Evolutionary conservation across 1,284 basidiomycete species (phyloP).

Genomic region (Anthracocystis setariae): DNA sequence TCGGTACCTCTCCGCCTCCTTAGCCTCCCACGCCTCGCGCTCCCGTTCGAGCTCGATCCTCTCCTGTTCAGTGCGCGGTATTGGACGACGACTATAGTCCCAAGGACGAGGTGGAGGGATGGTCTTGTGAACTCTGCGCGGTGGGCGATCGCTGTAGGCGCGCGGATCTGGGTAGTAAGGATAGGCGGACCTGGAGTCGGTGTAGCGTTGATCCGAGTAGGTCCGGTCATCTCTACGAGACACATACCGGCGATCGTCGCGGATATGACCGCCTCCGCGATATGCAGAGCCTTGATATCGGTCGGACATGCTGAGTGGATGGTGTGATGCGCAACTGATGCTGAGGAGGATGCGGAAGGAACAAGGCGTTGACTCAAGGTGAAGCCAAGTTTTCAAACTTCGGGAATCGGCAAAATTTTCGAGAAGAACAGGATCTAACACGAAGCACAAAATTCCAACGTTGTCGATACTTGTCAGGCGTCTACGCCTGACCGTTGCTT

Average conservation of each 20-base stretch:
- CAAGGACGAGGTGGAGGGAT: slow-evolving; percentile 39
- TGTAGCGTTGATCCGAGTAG: slow-evolving; percentile 6
- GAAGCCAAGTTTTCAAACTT: slow-evolving; percentile 1
- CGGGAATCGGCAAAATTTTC: slow-evolving; percentile 11
- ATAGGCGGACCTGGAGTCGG: slow-evolving; percentile 15
- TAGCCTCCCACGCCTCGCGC: slow-evolving; percentile 37
- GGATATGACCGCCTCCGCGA: slow-evolving; percentile 14
- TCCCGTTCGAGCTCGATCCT: slow-evolving; percentile 30
- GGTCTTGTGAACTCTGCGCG: slow-evolving; percentile 29
- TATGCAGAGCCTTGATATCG: slow-evolving; percentile 33
- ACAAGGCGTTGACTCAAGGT: background rate
- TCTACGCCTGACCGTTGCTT: too few species aligned
- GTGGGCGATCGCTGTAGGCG: slow-evolving; percentile 6
- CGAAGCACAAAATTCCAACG: background rate
- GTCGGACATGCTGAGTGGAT: slow-evolving; percentile 21
- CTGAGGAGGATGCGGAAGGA: background rate
- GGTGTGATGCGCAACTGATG: background rate
- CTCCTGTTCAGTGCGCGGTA: slow-evolving; percentile 33
- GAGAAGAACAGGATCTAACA: background rate
- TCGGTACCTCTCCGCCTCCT: slow-evolving; percentile 33
- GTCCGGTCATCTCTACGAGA: slow-evolving; percentile 24
- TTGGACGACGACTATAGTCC: slow-evolving; percentile 39
- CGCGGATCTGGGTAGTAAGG: slow-evolving; percentile 29
- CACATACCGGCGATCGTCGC: slow-evolving; percentile 28
- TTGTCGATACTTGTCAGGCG: too few species aligned